Evolutionary conservation across 176 grass and related monocot genomes (phyloP), one percentile per base, ranked within the genome.

Genomic region (Chrysopogon serrulatus): DNA sequence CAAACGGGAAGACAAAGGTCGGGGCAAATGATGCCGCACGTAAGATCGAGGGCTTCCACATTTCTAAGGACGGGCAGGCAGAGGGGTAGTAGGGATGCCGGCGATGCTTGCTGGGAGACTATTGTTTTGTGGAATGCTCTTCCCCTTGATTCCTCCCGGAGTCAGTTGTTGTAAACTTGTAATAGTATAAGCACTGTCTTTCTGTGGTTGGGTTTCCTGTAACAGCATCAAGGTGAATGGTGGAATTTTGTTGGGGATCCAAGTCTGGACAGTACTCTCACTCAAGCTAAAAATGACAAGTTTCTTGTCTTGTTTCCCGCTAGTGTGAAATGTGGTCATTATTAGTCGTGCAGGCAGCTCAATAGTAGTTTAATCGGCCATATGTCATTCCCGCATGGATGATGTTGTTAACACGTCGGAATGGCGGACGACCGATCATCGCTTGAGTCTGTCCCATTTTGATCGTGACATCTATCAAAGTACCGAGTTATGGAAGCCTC

Each of bases 11-110:
- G 69, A 15, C 77, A 34, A 87, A 85, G 32, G 76, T 86, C 1
- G 81, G 37, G 13, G 86, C 73, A 49, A 91, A 88, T 28, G 89
- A 96, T 3, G 85, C 89, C 16, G 48, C 78, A 0, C 84, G 47
- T 10, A 93, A 96, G 75, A 79, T 96, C 0, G 94, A 96, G 42
- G 91, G 91, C 64, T 90, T 96, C 51, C 35, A 82, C 15, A 71
- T 96, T 26, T 1, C 72, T 26, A 89, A 91, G 64, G 91, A 91
- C 16, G 88, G 33, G 21, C 71, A 87, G 42, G 54, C 31, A 8
- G 88, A 93, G 40, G 82, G 71, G 10, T 87, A 87, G 83, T n/a
- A n/a, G 62, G 76, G 19, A 26, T 65, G 77, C 18, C 23, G n/a
- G 59, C 10, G 18, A 42, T 44, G 63, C 37, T 74, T 82, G 72